Percentiles rank a stretch among this genome's conserved stretches.
Conservation (phyloP, 2,329 filamentous ascomycete species). For the Neurospora sp. region DNA sequence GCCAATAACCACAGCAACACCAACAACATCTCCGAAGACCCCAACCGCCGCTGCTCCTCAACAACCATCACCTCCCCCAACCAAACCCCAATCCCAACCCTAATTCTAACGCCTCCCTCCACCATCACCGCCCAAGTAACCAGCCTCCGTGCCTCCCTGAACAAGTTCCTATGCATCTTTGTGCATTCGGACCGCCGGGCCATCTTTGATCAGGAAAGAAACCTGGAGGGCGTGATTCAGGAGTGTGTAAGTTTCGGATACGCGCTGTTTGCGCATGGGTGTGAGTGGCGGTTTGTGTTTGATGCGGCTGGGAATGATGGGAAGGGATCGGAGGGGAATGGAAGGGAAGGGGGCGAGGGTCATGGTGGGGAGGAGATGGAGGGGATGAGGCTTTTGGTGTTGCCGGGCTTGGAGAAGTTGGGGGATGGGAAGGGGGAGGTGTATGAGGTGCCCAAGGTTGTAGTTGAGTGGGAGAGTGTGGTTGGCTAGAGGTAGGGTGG, state of each 20-base stretch:
- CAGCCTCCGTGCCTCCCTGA: background rate
- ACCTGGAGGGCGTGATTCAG: slow-evolving; percentile 2
- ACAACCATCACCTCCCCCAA: background rate
- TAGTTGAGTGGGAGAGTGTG: background rate
- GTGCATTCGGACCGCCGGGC: slow-evolving; percentile 1
- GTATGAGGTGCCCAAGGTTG: background rate
- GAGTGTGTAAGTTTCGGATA: slow-evolving; percentile 5
- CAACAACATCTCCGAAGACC: background rate
- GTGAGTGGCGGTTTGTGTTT: slow-evolving; percentile 7
- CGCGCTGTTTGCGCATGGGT: slow-evolving; percentile 4
- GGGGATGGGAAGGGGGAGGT: slow-evolving; percentile 1
- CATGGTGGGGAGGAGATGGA: background rate
- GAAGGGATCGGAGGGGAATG: background rate
- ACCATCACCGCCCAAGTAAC: slow-evolving; percentile 3
- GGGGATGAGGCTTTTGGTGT: background rate
- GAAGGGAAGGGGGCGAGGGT: background rate
- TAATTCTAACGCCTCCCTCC: background rate
- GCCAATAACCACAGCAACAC: background rate
- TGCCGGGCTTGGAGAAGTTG: slow-evolving; percentile 7
- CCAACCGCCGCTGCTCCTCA: background rate
- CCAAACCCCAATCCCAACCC: background rate
- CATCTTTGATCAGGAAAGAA: background rate
- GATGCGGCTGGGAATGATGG: background rate
- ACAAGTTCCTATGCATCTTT: slow-evolving; percentile 3
- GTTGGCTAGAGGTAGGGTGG: background rate